phyloP scores from a whole-genome alignment of 805 yeast genomes.

The Priceomyces fermenticarens region DNA sequence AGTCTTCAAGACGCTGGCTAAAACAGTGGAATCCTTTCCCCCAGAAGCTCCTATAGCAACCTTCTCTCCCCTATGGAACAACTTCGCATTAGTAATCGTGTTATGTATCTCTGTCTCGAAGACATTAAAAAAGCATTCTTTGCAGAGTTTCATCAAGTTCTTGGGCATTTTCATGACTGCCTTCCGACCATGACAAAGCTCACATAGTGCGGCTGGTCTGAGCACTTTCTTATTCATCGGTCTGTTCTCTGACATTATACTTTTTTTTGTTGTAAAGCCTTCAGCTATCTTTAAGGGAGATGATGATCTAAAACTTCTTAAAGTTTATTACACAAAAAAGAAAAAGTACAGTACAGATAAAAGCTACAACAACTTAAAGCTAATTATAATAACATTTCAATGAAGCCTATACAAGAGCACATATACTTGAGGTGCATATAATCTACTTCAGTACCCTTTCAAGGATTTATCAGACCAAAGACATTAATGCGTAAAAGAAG shows the following conservation, averaged over 20 bases:
- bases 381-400: too few species aligned
- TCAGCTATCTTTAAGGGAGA: background rate
- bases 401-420: constrained; percentile 1
- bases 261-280: background rate
- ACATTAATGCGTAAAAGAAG: constrained; percentile 4
- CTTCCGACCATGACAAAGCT: constrained; percentile 75
- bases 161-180: constrained; percentile 92
- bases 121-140: constrained; percentile 81
- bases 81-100: constrained; percentile 67
- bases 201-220: constrained; percentile 59
- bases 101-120: constrained; percentile 96
- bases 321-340: background rate
- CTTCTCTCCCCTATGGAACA: constrained; percentile 77
- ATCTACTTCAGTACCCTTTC: constrained; percentile 3
- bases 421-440: background rate
- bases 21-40: constrained; percentile 95
- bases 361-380: background rate
- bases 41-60: constrained; percentile 99
- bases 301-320: background rate
- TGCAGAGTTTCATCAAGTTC: constrained; percentile 84
- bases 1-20: constrained; percentile 83
- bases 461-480: background rate
- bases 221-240: constrained; percentile 14
- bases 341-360: background rate
- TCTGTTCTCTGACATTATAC: background rate